Evolutionary conservation across 345 rosid species (phyloP).

Genomic region (Arabidopsis arenosa): DNA sequence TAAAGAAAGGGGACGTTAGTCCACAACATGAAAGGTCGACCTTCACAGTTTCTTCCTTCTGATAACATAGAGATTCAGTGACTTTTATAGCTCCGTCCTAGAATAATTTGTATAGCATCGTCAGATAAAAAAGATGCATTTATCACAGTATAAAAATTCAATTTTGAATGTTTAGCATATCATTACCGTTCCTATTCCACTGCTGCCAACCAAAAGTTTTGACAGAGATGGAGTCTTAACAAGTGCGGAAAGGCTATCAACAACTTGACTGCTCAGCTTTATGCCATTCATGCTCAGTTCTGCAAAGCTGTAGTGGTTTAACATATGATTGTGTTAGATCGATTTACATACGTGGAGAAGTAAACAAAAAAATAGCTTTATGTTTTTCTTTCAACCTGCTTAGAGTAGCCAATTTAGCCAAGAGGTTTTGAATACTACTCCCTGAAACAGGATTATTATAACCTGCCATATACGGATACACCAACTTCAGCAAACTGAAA

Average conservation of each 20-base stretch:
- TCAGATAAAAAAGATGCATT: slow-evolving; percentile 23
- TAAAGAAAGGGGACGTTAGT: slow-evolving; percentile 53
- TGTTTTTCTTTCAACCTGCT: slow-evolving; percentile 56
- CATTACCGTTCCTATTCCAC: slow-evolving; percentile 81
- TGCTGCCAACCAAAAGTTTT: slow-evolving; percentile 73
- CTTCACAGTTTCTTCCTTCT: slow-evolving; percentile 65
- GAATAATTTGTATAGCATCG: slow-evolving; percentile 28
- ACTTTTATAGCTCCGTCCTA: slow-evolving; percentile 76
- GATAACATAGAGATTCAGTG: slow-evolving; percentile 58
- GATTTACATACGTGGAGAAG: neutral
- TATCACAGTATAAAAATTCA: slow-evolving; percentile 6
- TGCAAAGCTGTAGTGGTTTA: slow-evolving; percentile 60
- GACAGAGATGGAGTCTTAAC: slow-evolving; percentile 66
- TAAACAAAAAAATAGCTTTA: neutral
- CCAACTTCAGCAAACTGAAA: slow-evolving; percentile 21
- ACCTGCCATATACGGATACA: slow-evolving; percentile 55
- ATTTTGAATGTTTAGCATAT: neutral
- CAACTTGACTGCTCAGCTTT: slow-evolving; percentile 71
- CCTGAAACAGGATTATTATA: slow-evolving; percentile 71
- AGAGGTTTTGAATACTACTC: slow-evolving; percentile 61
- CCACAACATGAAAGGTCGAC: slow-evolving; percentile 82
- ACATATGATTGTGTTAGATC: slow-evolving; percentile 29
- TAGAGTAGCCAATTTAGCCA: slow-evolving; percentile 64
- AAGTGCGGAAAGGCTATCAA: slow-evolving; percentile 72
- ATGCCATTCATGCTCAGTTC: slow-evolving; percentile 81